These are phyloP conservation scores for Epichloe gansuensis DNA, from an alignment of 2,329 filamentous ascomycete genomes.

Conservation along the genomic window DNA sequence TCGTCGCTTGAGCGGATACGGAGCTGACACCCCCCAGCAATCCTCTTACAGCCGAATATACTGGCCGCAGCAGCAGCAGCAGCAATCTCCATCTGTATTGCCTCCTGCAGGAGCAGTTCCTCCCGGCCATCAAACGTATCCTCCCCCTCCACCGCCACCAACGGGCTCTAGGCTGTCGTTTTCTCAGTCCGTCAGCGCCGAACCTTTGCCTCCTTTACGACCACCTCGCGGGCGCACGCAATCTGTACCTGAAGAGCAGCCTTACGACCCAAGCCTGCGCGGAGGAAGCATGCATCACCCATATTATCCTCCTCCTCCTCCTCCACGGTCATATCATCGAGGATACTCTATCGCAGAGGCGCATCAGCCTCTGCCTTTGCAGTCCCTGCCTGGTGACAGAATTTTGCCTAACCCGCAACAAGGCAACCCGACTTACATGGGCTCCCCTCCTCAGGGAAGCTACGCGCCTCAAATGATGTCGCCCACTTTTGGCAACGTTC, in stretches of 20 bases:
- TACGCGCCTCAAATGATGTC: conserved; percentile 23
- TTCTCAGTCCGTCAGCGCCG: conserved; percentile 21
- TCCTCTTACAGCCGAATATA: conserved; percentile 18
- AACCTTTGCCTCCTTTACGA: conserved; percentile 25
- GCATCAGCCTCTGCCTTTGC: conserved; percentile 18
- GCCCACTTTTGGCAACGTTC: conserved; percentile 23
- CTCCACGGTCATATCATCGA: conserved; percentile 19
- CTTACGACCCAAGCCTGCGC: conserved; percentile 21
- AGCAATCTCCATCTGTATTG: neutral
- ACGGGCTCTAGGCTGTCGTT: conserved; percentile 21
- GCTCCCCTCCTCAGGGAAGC: conserved; percentile 19
- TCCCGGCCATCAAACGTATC: conserved; percentile 12
- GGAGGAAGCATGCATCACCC: conserved; percentile 14
- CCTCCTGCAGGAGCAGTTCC: conserved; percentile 4
- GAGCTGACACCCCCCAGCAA: conserved; percentile 12
- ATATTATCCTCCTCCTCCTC: conserved; percentile 19
- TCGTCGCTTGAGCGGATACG: conserved; percentile 21
- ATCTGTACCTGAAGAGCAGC: conserved; percentile 20
- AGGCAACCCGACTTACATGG: conserved; percentile 18
- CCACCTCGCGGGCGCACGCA: conserved; percentile 24
- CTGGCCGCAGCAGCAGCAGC: conserved; percentile 20
- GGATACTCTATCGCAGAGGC: conserved; percentile 16
- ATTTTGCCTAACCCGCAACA: conserved; percentile 23
- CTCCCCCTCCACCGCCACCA: conserved; percentile 13
- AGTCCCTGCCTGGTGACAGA: conserved; percentile 19